phyloP scores from a whole-genome alignment of 2,329 filamentous ascomycete species.

The Ceratocystis albifundus region DNA sequence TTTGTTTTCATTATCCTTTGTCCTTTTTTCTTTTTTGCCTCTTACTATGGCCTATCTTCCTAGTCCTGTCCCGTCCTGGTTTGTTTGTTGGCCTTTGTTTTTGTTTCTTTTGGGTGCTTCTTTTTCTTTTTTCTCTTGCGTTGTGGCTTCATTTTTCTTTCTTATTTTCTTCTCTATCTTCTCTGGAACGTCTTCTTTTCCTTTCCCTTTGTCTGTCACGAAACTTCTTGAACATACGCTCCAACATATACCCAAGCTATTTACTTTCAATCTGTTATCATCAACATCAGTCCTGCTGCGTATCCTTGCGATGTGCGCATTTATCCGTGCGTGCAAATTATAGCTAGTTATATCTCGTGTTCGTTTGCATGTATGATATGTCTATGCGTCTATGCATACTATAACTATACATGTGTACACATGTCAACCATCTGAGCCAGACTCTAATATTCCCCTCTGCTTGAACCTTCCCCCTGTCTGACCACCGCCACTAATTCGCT shows the following conservation, averaged over 20 bases:
- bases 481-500: not conserved
- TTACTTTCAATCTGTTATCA: constrained; percentile 15
- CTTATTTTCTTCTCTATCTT: constrained; percentile 15
- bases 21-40: constrained; percentile 6
- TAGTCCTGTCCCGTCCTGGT: not conserved
- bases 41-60: not conserved
- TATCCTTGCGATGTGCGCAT: not conserved
- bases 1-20: not conserved
- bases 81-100: not conserved
- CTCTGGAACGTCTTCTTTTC: constrained; percentile 2
- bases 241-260: constrained; percentile 14
- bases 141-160: constrained; percentile 27
- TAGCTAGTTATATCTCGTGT: not conserved
- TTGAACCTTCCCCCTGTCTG: not conserved
- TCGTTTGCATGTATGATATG: not conserved
- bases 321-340: not conserved
- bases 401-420: not conserved
- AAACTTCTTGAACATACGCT: constrained; percentile 11
- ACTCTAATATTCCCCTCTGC: not conserved
- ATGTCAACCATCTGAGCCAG: not conserved
- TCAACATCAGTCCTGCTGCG: constrained; percentile 16
- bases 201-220: constrained; percentile 24
- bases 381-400: not conserved
- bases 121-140: not conserved
- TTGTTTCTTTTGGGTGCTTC: not conserved